Percentiles rank a stretch among this genome's conserved stretches.
Evolutionary conservation across 345 rosid species (phyloP).

Genomic region (Viola odorata): DNA sequence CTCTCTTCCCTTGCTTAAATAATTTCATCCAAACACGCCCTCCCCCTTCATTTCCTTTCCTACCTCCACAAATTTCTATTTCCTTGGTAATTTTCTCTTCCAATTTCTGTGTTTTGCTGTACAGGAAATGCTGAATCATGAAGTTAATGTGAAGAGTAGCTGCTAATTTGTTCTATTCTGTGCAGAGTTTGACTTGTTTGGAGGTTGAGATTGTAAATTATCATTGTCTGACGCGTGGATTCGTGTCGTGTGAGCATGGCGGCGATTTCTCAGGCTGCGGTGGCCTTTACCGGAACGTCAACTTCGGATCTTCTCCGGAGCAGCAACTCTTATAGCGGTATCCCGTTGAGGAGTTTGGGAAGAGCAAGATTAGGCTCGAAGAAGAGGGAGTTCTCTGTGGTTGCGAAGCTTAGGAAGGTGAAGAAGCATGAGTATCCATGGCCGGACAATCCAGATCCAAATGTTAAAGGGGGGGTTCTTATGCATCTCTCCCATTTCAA

Average conservation of each 20-base stretch:
- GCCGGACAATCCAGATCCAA: slow-evolving; percentile 90
- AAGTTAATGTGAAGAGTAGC: too few relatives aligned
- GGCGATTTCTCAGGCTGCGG: slow-evolving; percentile 20
- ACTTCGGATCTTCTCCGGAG: slow-evolving; percentile 82
- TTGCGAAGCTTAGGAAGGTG: slow-evolving; percentile 62
- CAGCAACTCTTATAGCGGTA: slow-evolving; percentile 42
- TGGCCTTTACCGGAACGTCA: slow-evolving; percentile 41
- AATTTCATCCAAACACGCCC: too few relatives aligned
- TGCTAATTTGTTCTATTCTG: neutral
- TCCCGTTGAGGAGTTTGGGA: slow-evolving; percentile 54
- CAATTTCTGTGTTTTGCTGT: too few relatives aligned
- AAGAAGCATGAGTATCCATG: slow-evolving; percentile 93
- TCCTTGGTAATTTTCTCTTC: neutral
- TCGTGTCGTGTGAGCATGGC: neutral
- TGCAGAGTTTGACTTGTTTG: too few relatives aligned
- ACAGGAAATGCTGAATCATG: too few relatives aligned
- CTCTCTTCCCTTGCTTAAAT: slow-evolving; percentile 8
- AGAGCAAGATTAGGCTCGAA: slow-evolving; percentile 30
- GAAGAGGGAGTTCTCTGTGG: slow-evolving; percentile 31
- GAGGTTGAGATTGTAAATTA: too few relatives aligned
- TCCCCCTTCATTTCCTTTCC: slow-evolving; percentile 2
- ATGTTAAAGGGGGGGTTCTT: slow-evolving; percentile 82
- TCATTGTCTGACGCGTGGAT: too few relatives aligned
- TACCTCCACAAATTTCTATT: too few relatives aligned
- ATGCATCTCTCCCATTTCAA: slow-evolving; percentile 74